A percentile compares a stretch with the other conserved stretches of the same genome.
These are phyloP conservation scores for Kokia cookei DNA, from an alignment of 441 rosid species.

Conservation along the genomic window DNA sequence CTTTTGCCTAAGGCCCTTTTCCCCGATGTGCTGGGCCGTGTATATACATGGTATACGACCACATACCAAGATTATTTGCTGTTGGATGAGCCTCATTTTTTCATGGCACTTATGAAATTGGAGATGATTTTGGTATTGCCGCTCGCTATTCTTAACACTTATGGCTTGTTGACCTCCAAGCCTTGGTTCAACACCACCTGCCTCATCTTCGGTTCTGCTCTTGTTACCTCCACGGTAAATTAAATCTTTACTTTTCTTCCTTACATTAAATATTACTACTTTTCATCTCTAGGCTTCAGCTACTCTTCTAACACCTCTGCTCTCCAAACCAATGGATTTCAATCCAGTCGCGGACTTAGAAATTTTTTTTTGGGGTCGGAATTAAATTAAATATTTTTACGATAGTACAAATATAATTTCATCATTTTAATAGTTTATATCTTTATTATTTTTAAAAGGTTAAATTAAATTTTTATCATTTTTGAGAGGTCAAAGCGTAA, in stretches of 20 bases:
- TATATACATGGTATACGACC: conserved; percentile 32
- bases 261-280: too few species aligned
- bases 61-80: conserved; percentile 56
- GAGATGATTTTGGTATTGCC: conserved; percentile 77
- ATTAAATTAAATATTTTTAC: too few species aligned
- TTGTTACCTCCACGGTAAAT: conserved; percentile 61
- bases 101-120: conserved; percentile 35
- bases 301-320: too few species aligned
- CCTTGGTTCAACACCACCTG: conserved; percentile 71
- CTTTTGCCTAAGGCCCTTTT: conserved; percentile 33
- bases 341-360: too few species aligned
- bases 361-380: too few species aligned
- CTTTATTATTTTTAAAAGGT: too few species aligned
- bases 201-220: conserved; percentile 64
- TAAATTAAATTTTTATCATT: too few species aligned
- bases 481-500: too few species aligned
- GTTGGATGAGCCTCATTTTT: conserved; percentile 65
- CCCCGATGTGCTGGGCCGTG: conserved; percentile 44
- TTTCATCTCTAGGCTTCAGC: too few species aligned
- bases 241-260: background rate
- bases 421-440: too few species aligned
- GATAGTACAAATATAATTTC: too few species aligned
- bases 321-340: too few species aligned
- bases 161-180: conserved; percentile 46
- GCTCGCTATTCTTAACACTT: conserved; percentile 50